These are phyloP conservation scores for Mycena chlorophos DNA, from an alignment of 768 basidiomycete genomes.

Conservation along the genomic window DNA sequence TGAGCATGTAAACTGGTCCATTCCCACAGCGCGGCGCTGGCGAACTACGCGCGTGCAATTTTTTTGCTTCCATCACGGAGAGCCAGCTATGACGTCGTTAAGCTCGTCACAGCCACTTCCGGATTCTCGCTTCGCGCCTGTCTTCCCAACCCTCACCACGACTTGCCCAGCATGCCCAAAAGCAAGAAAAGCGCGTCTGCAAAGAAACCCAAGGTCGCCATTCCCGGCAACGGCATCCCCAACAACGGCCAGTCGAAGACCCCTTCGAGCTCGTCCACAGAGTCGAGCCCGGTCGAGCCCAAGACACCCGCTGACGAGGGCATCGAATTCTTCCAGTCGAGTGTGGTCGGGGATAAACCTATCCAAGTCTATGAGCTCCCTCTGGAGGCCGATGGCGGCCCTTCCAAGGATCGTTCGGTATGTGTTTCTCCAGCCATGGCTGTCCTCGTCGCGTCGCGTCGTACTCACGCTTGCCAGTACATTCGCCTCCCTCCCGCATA, in stretches of 20 bases:
- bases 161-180: slow-evolving; percentile 25
- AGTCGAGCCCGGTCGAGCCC: slow-evolving; percentile 31
- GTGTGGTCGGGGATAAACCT: slow-evolving; percentile 54
- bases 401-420: slow-evolving; percentile 81
- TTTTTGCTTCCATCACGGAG: no score
- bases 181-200: slow-evolving; percentile 4
- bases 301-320: slow-evolving; percentile 87
- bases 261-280: slow-evolving; percentile 18
- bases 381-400: slow-evolving; percentile 89
- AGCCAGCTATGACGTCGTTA: no score
- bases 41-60: no score
- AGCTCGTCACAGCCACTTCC: no score
- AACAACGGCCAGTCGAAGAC: slow-evolving; percentile 25
- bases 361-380: slow-evolving; percentile 84
- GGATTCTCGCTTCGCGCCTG: no score
- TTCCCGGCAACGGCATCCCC: slow-evolving; percentile 24
- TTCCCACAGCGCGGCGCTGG: no score
- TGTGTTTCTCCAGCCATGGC: no score
- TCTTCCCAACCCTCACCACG: no score
- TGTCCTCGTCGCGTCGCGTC: slow-evolving; percentile 3
- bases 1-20: no score
- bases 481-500: slow-evolving; percentile 92
- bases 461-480: slow-evolving; percentile 56
- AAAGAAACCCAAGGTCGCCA: slow-evolving; percentile 19
- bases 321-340: slow-evolving; percentile 79